These are phyloP conservation scores for Camelina sativa DNA, from an alignment of 345 rosid species.

Conservation along the genomic window DNA sequence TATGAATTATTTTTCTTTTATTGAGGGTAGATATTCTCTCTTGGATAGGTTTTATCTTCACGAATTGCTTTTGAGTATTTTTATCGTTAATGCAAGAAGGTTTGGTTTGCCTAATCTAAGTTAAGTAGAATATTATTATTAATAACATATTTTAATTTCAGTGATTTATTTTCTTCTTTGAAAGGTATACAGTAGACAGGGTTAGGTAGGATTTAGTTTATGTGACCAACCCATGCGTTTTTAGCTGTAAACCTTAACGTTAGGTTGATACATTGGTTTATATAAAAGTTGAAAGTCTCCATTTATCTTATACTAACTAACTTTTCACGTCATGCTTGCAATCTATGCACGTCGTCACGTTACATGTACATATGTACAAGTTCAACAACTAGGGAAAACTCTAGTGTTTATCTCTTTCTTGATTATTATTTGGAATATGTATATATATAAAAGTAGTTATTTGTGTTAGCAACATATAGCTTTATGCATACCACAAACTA, in stretches of 20 bases:
- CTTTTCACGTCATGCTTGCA: slow-evolving; percentile 14
- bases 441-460: not conserved
- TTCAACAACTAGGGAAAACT: not conserved
- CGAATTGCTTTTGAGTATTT: not conserved
- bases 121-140: not conserved
- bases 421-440: not conserved
- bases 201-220: slow-evolving; percentile 41
- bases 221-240: slow-evolving; percentile 28
- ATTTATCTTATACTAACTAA: not conserved
- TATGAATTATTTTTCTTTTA: not conserved
- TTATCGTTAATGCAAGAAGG: not conserved
- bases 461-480: not conserved
- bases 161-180: not conserved
- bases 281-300: not conserved
- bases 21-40: slow-evolving; percentile 10
- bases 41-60: not conserved
- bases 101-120: slow-evolving; percentile 26
- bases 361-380: not conserved
- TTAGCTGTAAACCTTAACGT: slow-evolving; percentile 33
- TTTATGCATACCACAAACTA: slow-evolving; percentile 25
- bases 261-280: slow-evolving; percentile 8
- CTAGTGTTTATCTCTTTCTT: slow-evolving; percentile 15
- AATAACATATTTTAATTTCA: not conserved
- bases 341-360: slow-evolving; percentile 13
- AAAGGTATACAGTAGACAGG: slow-evolving; percentile 24